phyloP scores from a whole-genome alignment of 2,329 filamentous ascomycete genomes.

The Claviceps fusiformis region DNA sequence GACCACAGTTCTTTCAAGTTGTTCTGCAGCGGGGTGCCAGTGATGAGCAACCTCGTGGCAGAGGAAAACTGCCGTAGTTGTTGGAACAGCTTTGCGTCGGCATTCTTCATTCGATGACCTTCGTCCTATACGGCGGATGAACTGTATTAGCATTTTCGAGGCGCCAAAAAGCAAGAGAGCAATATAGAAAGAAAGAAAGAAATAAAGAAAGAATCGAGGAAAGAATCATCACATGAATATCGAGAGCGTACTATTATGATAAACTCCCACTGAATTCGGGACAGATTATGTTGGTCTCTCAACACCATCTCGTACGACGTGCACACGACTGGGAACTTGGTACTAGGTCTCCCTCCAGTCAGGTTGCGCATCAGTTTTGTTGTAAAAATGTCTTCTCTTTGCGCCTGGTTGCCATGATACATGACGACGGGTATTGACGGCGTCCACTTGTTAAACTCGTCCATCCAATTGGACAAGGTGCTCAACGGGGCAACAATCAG shows the following conservation, averaged over 20 bases:
- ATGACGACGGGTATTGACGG: constrained; percentile 77
- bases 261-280: constrained; percentile 86
- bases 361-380: constrained; percentile 59
- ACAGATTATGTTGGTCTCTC: constrained; percentile 69
- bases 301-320: constrained; percentile 96
- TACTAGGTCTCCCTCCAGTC: constrained; percentile 40
- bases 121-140: constrained; percentile 52
- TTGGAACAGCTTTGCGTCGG: constrained; percentile 81
- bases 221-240: not conserved
- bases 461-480: constrained; percentile 89
- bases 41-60: constrained; percentile 81
- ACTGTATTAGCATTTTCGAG: not conserved
- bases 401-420: constrained; percentile 73
- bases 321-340: constrained; percentile 78
- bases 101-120: constrained; percentile 93
- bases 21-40: constrained; percentile 89
- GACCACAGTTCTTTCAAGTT: constrained; percentile 94
- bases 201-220: not conserved
- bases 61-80: constrained; percentile 82
- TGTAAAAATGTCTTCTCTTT: constrained; percentile 62
- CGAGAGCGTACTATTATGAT: constrained; percentile 65
- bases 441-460: constrained; percentile 85
- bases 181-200: not conserved
- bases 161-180: not conserved
- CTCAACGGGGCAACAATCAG: constrained; percentile 82